A percentile compares a stretch with the other conserved stretches of the same genome.
These are phyloP conservation scores for Henckelia pumila DNA, from an alignment of 257 asterid genomes.

Conservation along the genomic window DNA sequence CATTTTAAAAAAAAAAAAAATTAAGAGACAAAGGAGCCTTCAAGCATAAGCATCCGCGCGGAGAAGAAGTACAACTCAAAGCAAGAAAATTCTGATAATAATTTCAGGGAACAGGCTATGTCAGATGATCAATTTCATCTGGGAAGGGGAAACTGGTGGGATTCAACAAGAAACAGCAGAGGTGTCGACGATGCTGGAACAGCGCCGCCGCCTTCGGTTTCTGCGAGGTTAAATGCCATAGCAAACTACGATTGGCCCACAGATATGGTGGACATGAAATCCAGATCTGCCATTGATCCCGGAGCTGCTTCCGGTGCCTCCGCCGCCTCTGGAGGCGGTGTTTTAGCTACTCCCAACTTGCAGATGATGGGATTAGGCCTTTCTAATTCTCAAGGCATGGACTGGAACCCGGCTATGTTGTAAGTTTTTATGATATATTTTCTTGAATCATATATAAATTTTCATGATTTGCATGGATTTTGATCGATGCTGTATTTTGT, in stretches of 20 bases:
- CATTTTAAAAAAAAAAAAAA: constrained; percentile 29
- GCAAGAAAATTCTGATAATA: not conserved
- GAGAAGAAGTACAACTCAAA: not conserved
- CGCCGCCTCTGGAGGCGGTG: constrained; percentile 19
- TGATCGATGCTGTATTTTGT: not conserved
- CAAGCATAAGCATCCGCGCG: constrained; percentile 30
- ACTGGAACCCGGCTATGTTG: constrained; percentile 69
- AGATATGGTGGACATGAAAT: constrained; percentile 51
- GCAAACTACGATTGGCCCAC: constrained; percentile 62
- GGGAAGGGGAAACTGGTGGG: constrained; percentile 89
- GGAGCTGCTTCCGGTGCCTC: constrained; percentile 26
- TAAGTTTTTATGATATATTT: constrained; percentile 29
- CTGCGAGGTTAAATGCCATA: constrained; percentile 44
- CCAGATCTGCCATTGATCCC: constrained; percentile 49
- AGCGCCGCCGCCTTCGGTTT: constrained; percentile 36
- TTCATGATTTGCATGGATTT: not conserved
- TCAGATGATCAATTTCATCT: constrained; percentile 74
- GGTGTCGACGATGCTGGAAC: constrained; percentile 41
- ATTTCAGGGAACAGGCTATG: constrained; percentile 33
- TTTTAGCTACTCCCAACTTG: constrained; percentile 40
- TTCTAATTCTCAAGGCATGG: constrained; percentile 59
- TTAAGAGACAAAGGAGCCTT: constrained; percentile 23
- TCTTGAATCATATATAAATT: not conserved
- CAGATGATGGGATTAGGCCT: constrained; percentile 77
- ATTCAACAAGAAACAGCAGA: constrained; percentile 48